Percentiles rank a stretch among this genome's conserved stretches.
phyloP scores from a whole-genome alignment of 2,329 filamentous ascomycete species.

The Epichloe amarillans region DNA sequence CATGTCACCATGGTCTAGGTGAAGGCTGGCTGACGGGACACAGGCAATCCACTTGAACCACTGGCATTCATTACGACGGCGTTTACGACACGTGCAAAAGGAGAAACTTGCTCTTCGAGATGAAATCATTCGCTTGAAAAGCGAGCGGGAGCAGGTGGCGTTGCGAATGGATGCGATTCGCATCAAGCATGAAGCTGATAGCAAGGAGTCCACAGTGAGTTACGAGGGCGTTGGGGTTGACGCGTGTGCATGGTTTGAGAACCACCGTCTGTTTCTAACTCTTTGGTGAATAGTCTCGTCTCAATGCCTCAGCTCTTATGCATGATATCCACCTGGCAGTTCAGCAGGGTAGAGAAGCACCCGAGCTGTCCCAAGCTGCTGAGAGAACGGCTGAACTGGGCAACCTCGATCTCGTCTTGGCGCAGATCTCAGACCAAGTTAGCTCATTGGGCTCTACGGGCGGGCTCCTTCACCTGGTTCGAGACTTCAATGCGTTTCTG shows the following conservation, averaged over 20 bases:
- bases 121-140: slow-evolving; percentile 44
- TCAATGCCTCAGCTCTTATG: slow-evolving; percentile 43
- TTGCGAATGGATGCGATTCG: slow-evolving; percentile 51
- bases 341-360: slow-evolving; percentile 34
- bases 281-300: slow-evolving; percentile 22
- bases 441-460: slow-evolving; percentile 35
- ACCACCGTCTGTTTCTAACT: not conserved
- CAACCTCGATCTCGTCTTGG: slow-evolving; percentile 44
- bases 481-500: slow-evolving; percentile 49
- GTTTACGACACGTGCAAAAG: slow-evolving; percentile 42
- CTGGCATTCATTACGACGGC: slow-evolving; percentile 42
- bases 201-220: slow-evolving; percentile 36
- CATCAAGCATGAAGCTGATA: slow-evolving; percentile 42
- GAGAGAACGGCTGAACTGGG: slow-evolving; percentile 37
- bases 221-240: not conserved
- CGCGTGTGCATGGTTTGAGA: not conserved
- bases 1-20: not conserved
- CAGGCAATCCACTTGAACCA: slow-evolving; percentile 48
- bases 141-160: slow-evolving; percentile 48
- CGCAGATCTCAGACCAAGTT: slow-evolving; percentile 39
- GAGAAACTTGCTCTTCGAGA: slow-evolving; percentile 44
- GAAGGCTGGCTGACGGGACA: not conserved
- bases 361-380: slow-evolving; percentile 30
- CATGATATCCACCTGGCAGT: slow-evolving; percentile 49
- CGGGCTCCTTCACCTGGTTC: slow-evolving; percentile 41